These are phyloP conservation scores for Brasenia schreberi DNA, from an alignment of 164 flowering plant genomes.

Conservation along the genomic window DNA sequence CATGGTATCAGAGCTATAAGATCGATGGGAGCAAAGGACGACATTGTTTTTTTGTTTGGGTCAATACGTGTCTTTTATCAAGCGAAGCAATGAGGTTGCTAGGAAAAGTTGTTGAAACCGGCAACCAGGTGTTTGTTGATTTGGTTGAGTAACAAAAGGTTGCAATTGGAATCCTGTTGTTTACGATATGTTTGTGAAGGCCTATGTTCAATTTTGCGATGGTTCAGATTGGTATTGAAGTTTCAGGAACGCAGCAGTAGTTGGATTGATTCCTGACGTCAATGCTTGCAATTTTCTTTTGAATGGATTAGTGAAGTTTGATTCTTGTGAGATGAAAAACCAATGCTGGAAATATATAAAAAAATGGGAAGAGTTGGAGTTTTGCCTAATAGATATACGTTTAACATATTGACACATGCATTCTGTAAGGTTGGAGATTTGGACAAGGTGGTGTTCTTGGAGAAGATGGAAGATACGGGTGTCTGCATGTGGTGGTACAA, in stretches of 20 bases:
- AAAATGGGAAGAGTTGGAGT: conserved; percentile 56
- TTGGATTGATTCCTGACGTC: conserved; percentile 50
- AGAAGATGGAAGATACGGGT: conserved; percentile 89
- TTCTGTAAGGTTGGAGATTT: conserved; percentile 54
- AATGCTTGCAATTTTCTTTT: conserved; percentile 52
- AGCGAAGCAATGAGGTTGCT: conserved; percentile 41
- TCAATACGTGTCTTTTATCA: too few species aligned
- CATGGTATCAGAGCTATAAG: too few species aligned
- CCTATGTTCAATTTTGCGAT: conserved; percentile 41
- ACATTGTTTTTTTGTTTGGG: too few species aligned
- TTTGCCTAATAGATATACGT: conserved; percentile 46
- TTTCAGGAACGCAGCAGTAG: conserved; percentile 34
- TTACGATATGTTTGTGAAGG: conserved; percentile 81
- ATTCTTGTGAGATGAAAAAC: conserved; percentile 10
- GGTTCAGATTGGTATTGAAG: conserved; percentile 35
- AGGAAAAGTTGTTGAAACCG: conserved; percentile 29
- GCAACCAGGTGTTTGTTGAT: conserved; percentile 26
- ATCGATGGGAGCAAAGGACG: too few species aligned
- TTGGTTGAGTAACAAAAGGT: conserved; percentile 30
- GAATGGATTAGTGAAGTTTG: conserved; percentile 44
- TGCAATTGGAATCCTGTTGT: conserved; percentile 73
- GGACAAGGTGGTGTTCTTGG: conserved; percentile 59
- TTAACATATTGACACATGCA: conserved; percentile 70
- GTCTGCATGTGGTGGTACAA: too few species aligned
- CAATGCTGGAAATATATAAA: conserved; percentile 62